Evolutionary conservation across 1,139 yeast genomes (phyloP).

Genomic region (Scheffersomyces stambukii): DNA sequence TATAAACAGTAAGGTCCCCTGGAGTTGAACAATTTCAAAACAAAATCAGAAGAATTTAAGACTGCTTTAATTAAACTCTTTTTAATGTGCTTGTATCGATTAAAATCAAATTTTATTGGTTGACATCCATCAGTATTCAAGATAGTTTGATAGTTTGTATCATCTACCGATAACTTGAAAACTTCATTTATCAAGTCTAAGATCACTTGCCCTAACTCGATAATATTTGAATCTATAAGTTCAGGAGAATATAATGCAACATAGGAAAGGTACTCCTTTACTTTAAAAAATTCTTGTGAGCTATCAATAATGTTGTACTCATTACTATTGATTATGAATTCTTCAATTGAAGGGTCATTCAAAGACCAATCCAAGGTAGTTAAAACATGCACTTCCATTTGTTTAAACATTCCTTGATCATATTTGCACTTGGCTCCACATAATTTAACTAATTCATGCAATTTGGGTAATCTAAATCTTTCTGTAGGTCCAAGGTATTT

Average conservation of each 20-base stretch:
- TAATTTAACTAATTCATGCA: conserved; percentile 55
- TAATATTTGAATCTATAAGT: conserved; percentile 28
- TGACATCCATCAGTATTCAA: conserved; percentile 3
- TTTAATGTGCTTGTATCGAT: conserved; percentile 26
- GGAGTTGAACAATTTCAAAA: conserved; percentile 28
- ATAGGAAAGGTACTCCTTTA: conserved; percentile 37
- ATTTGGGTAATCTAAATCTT: conserved; percentile 60
- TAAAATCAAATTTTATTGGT: conserved; percentile 16
- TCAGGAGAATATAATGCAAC: conserved; percentile 34
- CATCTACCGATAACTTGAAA: conserved; percentile 6
- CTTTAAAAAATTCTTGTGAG: conserved; percentile 27
- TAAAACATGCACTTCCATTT: conserved; percentile 51
- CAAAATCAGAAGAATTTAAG: conserved; percentile 29
- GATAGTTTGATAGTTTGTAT: conserved; percentile 8
- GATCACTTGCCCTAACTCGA: conserved; percentile 33
- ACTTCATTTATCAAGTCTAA: conserved; percentile 36
- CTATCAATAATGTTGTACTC: conserved; percentile 25
- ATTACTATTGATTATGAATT: conserved; percentile 33
- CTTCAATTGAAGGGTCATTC: conserved; percentile 55
- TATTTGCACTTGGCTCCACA: conserved; percentile 57
- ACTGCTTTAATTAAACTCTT: conserved; percentile 29
- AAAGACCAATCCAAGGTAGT: conserved; percentile 61
- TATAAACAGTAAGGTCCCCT: conserved; percentile 34
- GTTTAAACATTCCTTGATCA: conserved; percentile 59
- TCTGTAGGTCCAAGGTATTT: conserved; percentile 63